Percentiles rank a stretch among this genome's conserved stretches.
Conservation (phyloP, 75 land plant genomes). For the Cunninghamia lanceolata region DNA sequence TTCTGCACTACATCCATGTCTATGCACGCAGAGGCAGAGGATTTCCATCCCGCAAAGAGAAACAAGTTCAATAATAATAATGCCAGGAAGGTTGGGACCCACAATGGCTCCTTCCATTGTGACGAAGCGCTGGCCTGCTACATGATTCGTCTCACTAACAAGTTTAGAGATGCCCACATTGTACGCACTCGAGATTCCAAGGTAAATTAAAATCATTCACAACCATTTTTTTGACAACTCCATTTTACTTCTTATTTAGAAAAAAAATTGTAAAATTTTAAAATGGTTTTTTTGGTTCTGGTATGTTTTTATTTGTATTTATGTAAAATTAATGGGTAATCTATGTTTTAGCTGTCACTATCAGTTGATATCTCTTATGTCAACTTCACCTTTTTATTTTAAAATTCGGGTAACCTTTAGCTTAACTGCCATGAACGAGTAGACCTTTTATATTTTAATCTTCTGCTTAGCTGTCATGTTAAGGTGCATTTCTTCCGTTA, state of each 20-base stretch:
- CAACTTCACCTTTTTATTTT: not conserved
- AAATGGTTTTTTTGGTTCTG: not conserved
- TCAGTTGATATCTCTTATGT: not conserved
- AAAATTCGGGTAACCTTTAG: not conserved
- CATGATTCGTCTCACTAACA: slow-evolving; percentile 20
- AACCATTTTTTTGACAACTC: not conserved
- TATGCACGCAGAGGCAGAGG: not conserved
- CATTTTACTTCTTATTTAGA: not conserved
- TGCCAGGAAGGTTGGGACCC: slow-evolving; percentile 14
- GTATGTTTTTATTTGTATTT: not conserved
- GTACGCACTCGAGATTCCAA: slow-evolving; percentile 22
- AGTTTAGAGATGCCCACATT: slow-evolving; percentile 18
- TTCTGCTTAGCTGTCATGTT: too few species aligned
- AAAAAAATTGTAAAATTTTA: not conserved
- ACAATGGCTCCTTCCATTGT: slow-evolving; percentile 32
- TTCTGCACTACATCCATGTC: not conserved
- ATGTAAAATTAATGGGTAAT: too few species aligned
- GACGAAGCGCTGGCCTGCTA: slow-evolving; percentile 31
- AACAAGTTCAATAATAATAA: not conserved
- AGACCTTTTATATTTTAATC: too few species aligned
- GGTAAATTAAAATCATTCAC: not conserved
- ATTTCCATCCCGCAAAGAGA: not conserved
- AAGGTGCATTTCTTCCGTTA: too few species aligned
- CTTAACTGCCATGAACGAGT: too few species aligned
- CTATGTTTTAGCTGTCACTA: not conserved